phyloP scores from a whole-genome alignment of 2,329 filamentous ascomycete species.

The Epichloe amarillans region DNA sequence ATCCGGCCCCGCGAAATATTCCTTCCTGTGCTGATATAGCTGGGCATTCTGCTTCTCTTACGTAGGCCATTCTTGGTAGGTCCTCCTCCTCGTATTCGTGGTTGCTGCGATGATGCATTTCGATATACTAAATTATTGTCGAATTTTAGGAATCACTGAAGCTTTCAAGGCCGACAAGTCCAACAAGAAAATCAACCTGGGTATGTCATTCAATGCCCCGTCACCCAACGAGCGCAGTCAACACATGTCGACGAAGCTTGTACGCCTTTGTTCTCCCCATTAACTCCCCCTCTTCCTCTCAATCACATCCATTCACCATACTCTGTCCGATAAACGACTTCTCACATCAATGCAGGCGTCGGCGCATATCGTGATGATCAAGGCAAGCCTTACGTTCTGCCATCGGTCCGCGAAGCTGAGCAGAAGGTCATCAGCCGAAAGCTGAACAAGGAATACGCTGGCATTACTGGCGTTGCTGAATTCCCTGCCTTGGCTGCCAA shows the following conservation, averaged over 20 bases:
- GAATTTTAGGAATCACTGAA: conserved; percentile 67
- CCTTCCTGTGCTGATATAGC: neutral
- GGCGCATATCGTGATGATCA: conserved; percentile 97
- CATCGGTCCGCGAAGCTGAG: conserved; percentile 82
- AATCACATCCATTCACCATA: neutral
- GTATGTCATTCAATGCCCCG: conserved; percentile 31
- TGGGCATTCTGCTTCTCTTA: neutral
- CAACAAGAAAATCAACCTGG: conserved; percentile 94
- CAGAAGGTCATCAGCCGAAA: conserved; percentile 64
- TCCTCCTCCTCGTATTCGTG: conserved; percentile 3
- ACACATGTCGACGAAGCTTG: neutral
- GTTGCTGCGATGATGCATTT: neutral
- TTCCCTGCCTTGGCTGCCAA: conserved; percentile 87
- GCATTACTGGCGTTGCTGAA: conserved; percentile 88
- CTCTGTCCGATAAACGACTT: conserved; percentile 7
- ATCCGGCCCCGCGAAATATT: neutral
- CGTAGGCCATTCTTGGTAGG: conserved; percentile 64
- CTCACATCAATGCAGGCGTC: conserved; percentile 47
- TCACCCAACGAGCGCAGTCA: neutral
- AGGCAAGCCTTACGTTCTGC: conserved; percentile 95
- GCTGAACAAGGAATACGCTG: conserved; percentile 94
- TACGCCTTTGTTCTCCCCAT: neutral
- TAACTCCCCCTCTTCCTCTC: neutral
- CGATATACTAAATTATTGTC: conserved; percentile 11
- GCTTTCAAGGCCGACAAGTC: conserved; percentile 96